Percentiles rank a stretch among this genome's conserved stretches.
These are phyloP conservation scores for Tolypocladium guangdongense DNA, from an alignment of 2,329 filamentous ascomycete species.

Conservation along the genomic window DNA sequence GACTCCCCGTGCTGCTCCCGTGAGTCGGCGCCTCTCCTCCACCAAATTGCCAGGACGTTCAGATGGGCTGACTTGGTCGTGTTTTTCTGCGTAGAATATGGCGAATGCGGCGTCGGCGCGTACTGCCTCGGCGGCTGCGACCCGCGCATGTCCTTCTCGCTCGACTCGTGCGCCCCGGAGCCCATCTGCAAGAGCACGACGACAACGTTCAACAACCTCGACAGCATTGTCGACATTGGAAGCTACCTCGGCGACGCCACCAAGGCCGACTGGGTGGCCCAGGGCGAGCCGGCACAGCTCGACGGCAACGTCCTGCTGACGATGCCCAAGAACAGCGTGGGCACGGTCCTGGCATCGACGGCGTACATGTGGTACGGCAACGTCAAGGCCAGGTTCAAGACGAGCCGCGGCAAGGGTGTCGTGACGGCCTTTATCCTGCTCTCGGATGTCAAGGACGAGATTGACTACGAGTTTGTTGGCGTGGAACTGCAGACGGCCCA, in stretches of 20 bases:
- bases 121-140: conserved; percentile 96
- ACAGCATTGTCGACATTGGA: conserved; percentile 57
- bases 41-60: background rate
- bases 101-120: conserved; percentile 83
- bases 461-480: conserved; percentile 93
- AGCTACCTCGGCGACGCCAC: conserved; percentile 79
- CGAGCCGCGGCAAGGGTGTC: conserved; percentile 74
- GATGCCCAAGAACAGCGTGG: conserved; percentile 76
- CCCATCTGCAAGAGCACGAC: conserved; percentile 69
- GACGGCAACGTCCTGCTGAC: conserved; percentile 69
- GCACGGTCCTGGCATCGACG: conserved; percentile 74
- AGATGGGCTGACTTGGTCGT: background rate
- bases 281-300: conserved; percentile 61
- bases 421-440: conserved; percentile 96
- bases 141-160: conserved; percentile 67
- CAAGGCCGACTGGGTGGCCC: conserved; percentile 78
- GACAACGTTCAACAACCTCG: conserved; percentile 63
- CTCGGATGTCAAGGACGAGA: conserved; percentile 94
- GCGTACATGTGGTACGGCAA: conserved; percentile 97
- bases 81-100: conserved; percentile 55
- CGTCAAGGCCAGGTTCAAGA: conserved; percentile 75
- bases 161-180: conserved; percentile 76
- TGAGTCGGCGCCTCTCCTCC: conserved; percentile 33
- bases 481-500: conserved; percentile 66
- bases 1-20: conserved; percentile 69